Base-by-base conservation (phyloP, 139 green algal species). In the Gonium pectorale region DNA sequence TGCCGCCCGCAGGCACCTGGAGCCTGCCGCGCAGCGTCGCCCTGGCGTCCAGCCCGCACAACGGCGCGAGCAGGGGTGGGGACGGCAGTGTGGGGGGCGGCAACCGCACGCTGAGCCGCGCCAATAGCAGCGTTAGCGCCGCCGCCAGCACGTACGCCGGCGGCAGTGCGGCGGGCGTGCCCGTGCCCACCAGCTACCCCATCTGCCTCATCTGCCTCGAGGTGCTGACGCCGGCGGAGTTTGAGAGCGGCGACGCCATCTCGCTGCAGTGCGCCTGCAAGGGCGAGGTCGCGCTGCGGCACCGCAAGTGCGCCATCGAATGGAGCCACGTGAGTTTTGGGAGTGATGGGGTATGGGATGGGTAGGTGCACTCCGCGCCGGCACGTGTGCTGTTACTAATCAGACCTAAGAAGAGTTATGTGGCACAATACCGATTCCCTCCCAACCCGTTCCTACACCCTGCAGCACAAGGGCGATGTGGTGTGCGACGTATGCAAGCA, bases 161-260 rank as follows among this genome's bases (percentile, higher is more conserved):
- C 70, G 46, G 46, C 46, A 27, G 13, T 21, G 70, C 46, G 31
- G 72, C 54, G 38, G 15, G 52, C 49, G 27, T 31, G 44, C 24
- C 51, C 5, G 52, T 35, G 52, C 24, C 15, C 13, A 17, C 38
- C 15, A 35, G 66, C 26, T 86, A 73, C 35, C 90, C 87, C 33
- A 90, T 93, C 35, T 97, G 95, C 88, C 84, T 97, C 29, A 97
- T 97, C 67, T 97, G 95, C 88, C 71, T 97, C 60, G 94, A 97
- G 59, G 86, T 91, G 29, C 83, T 97, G 13, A 91, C 81, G 0
- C 84, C 88, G 27, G 86, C 95, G 33, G 90, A 92, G 38, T 93
- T 95, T 87, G 90, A 92, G 64, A 80, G n/a, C 37, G 95, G 95
- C 27, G 86, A 93, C 75, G 95, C 95, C 24, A 94, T 97, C 9